Percentiles rank a stretch among this genome's conserved stretches.
Evolutionary conservation across 78 protist species (phyloP).

Genomic region (Dictyostelium brefeldianum): DNA sequence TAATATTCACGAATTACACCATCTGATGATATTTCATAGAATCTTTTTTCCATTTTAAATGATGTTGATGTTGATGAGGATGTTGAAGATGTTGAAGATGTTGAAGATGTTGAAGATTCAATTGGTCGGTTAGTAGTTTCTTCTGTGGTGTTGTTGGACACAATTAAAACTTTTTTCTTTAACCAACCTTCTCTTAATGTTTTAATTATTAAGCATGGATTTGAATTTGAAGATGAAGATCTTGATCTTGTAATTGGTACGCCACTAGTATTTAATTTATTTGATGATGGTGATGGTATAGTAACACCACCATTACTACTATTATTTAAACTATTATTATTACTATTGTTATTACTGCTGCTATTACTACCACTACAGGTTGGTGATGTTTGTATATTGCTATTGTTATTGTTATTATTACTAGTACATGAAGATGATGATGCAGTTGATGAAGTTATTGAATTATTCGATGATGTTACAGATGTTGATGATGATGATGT

Average conservation of each 20-base stretch:
- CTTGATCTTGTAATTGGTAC: conserved; percentile 69
- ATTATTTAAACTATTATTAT: not conserved
- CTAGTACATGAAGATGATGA: not conserved
- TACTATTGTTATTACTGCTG: not conserved
- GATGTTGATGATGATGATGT: conserved; percentile 9
- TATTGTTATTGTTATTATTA: not conserved
- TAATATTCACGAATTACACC: conserved; percentile 50
- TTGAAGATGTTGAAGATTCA: not conserved
- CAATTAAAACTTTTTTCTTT: conserved; percentile 16
- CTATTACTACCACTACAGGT: not conserved
- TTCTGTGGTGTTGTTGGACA: too few relatives aligned
- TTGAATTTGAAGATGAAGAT: conserved; percentile 57
- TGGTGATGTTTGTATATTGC: conserved; percentile 15
- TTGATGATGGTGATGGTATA: not conserved
- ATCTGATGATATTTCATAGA: conserved; percentile 23
- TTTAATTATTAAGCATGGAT: conserved; percentile 50
- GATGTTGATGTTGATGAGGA: not conserved
- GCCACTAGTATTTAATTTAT: not conserved
- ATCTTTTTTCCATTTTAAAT: conserved; percentile 27
- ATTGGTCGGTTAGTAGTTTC: not conserved
- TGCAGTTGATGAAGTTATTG: not conserved
- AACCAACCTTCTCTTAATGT: conserved; percentile 60
- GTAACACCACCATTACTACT: not conserved
- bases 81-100: not conserved
- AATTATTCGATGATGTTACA: conserved; percentile 15